A percentile compares a stretch with the other conserved stretches of the same genome.
These are phyloP conservation scores for Zoysia pacifica DNA, from an alignment of 176 grass and related monocot genomes.

Conservation along the genomic window DNA sequence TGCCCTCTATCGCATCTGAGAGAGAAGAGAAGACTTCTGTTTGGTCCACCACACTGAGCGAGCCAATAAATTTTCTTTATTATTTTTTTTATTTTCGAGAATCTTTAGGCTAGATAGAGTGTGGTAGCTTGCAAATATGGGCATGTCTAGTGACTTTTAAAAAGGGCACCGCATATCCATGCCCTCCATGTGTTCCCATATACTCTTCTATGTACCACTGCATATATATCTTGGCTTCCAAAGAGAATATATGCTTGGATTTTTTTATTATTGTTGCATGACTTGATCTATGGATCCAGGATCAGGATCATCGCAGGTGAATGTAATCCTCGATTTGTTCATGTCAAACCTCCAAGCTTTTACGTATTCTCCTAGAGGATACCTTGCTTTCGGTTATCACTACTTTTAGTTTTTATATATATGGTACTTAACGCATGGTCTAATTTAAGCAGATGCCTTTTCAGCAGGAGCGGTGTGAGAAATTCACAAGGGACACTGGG, in stretches of 20 bases:
- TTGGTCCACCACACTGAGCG: conserved; percentile 25
- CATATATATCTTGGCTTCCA: conserved; percentile 18
- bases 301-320: neutral
- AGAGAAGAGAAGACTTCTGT: conserved; percentile 19
- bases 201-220: conserved; percentile 33
- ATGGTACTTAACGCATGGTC: conserved; percentile 19
- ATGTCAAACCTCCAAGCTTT: conserved; percentile 52
- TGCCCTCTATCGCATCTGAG: conserved; percentile 8
- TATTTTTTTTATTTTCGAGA: neutral
- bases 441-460: conserved; percentile 33
- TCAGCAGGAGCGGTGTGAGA: neutral
- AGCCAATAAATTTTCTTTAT: neutral
- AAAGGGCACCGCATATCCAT: conserved; percentile 6
- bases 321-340: conserved; percentile 38
- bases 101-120: conserved; percentile 17
- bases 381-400: conserved; percentile 43
- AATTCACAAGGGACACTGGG: conserved; percentile 36
- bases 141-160: conserved; percentile 7
- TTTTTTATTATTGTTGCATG: neutral
- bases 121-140: conserved; percentile 24
- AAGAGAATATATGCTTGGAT: conserved; percentile 16
- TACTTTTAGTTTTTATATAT: conserved; percentile 12
- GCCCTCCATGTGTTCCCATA: conserved; percentile 12
- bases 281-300: conserved; percentile 38
- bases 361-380: conserved; percentile 30